A percentile compares a stretch with the other conserved stretches of the same genome.
Evolutionary conservation across 2,329 filamentous ascomycete genomes (phyloP).

Genomic region (Whalleya microplaca): DNA sequence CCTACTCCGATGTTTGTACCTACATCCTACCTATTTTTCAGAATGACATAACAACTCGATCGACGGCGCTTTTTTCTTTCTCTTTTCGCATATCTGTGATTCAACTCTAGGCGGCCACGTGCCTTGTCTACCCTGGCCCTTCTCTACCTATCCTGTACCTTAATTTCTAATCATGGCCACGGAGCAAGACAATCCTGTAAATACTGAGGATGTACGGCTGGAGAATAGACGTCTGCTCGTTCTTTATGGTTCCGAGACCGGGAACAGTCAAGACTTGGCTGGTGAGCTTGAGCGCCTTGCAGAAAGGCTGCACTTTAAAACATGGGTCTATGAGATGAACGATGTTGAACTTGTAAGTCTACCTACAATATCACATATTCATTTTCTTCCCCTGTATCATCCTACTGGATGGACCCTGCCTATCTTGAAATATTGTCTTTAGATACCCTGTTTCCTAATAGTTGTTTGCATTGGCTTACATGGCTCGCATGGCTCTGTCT

Average conservation of each 20-base stretch:
- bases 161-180: conserved; percentile 22
- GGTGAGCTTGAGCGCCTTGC: conserved; percentile 77
- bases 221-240: conserved; percentile 61
- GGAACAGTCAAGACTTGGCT: conserved; percentile 89
- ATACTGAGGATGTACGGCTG: conserved; percentile 33
- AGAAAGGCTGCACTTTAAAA: conserved; percentile 78
- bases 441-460: not conserved
- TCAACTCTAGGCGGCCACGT: not conserved
- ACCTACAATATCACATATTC: not conserved
- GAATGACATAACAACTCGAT: not conserved
- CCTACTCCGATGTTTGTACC: not conserved
- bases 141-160: not conserved
- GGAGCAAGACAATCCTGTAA: conserved; percentile 19
- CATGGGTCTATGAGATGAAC: conserved; percentile 77
- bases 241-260: conserved; percentile 93
- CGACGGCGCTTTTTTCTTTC: not conserved
- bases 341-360: conserved; percentile 71
- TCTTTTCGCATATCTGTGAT: not conserved
- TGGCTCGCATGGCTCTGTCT: not conserved
- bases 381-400: conserved; percentile 4
- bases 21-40: not conserved
- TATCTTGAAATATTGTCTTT: no score
- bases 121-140: not conserved
- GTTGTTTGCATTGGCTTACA: conserved; percentile 5
- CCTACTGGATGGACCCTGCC: no score